A percentile compares a stretch with the other conserved stretches of the same genome.
phyloP scores from a whole-genome alignment of 2,329 filamentous ascomycete genomes.

The Nothopassalora personata region DNA sequence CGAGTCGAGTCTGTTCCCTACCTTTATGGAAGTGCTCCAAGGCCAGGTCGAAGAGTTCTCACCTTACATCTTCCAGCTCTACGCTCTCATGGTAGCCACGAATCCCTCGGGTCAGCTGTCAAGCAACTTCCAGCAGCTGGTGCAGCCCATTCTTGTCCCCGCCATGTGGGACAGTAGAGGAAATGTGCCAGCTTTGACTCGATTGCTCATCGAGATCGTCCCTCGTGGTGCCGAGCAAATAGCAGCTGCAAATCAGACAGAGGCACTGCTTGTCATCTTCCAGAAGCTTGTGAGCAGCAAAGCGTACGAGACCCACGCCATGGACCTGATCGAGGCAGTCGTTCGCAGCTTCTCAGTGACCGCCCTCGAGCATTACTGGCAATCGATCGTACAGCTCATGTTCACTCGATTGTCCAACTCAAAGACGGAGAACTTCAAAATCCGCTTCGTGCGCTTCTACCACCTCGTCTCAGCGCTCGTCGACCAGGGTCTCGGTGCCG shows the following conservation, averaged over 20 bases:
- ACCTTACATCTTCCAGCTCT: conserved; percentile 93
- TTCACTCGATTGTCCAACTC: conserved; percentile 66
- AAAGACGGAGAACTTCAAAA: conserved; percentile 77
- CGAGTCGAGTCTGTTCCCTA: conserved; percentile 73
- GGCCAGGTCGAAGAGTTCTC: conserved; percentile 90
- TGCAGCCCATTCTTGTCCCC: conserved; percentile 74
- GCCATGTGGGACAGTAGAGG: conserved; percentile 84
- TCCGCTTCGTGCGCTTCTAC: conserved; percentile 89
- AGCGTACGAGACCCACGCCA: conserved; percentile 77
- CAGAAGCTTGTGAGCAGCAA: conserved; percentile 80
- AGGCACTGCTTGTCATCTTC: conserved; percentile 84
- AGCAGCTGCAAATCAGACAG: conserved; percentile 71
- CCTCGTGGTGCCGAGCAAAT: conserved; percentile 70
- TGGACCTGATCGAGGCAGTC: conserved; percentile 82
- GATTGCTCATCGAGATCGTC: conserved; percentile 78
- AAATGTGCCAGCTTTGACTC: conserved; percentile 85
- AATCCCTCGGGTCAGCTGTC: conserved; percentile 75
- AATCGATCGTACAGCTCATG: conserved; percentile 72
- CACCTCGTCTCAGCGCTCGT: conserved; percentile 79
- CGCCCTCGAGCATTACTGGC: conserved; percentile 71
- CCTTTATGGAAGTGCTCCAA: conserved; percentile 73
- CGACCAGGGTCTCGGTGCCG: conserved; percentile 78
- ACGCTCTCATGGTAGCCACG: conserved; percentile 82
- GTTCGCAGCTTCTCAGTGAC: conserved; percentile 67
- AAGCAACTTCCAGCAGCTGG: conserved; percentile 71